Evolutionary conservation across 495 filamentous ascomycete genomes (phyloP), one percentile per base, ranked within the genome.

Genomic region (Penicillium simplicissimum): DNA sequence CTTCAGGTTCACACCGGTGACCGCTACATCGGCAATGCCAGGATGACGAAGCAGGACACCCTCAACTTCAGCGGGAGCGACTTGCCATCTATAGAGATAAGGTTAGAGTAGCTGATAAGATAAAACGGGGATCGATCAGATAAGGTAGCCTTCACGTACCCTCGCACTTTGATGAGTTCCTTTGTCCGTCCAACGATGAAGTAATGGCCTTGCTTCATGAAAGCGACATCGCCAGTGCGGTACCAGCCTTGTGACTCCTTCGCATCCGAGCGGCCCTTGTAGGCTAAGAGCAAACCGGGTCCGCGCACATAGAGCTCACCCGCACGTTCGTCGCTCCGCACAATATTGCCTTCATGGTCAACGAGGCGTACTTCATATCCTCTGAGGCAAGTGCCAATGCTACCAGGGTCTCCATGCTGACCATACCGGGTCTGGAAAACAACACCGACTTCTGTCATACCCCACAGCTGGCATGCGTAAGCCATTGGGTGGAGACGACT

Each of bases 51-150:
- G 78, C 5, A 97, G 81, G 1, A 93, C 72, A 0, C 83, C 86
- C 69, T 97, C 93, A 1, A 97, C 75, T 76, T 97, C 93, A 0
- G 93, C 91, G 0, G 93, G 93, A 2, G 92, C 89, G 4, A 97
- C 91, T 75, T 96, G 93, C 66, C 76, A 79, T 59, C 76, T 79
- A 40, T 14, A 40, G 19, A 45, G 3, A 13, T 28, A 8, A 25
- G 48, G 52, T 63, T 37, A 59, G 59, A 34, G 25, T 34, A 37
- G 38, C 11, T 14, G 17, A n/a, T 9, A 7, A 45, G n/a, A 40
- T 19, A 28, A 52, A 4, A 1, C 9, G 34, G 21, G 8, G n/a
- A 7, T 3, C 4, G n/a, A 59, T 15, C 19, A 54, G 34, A 35
- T 52, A 43, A 45, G 38, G 57, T 45, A 13, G 6, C 8, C 36